Percentiles rank a stretch among this genome's conserved stretches.
These are phyloP conservation scores for Penicillium vulpinum DNA, from an alignment of 2,329 filamentous ascomycete genomes.

Conservation along the genomic window DNA sequence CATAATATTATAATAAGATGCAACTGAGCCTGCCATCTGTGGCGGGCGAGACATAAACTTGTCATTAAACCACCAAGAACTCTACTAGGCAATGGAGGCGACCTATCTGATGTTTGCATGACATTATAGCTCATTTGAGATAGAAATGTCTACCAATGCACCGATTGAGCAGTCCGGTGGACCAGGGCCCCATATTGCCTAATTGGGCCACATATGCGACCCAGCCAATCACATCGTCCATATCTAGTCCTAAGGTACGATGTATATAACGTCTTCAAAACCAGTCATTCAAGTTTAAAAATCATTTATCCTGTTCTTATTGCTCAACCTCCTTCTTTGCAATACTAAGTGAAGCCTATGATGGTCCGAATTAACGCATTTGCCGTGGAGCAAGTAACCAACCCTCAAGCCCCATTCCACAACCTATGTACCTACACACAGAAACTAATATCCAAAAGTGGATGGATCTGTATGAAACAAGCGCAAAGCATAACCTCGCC, in stretches of 20 bases:
- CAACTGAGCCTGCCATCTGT: background rate
- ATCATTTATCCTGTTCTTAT: background rate
- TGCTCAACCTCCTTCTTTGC: background rate
- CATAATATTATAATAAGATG: background rate
- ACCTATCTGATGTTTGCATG: background rate
- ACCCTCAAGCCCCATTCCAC: background rate
- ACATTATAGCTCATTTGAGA: background rate
- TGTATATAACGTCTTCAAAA: constrained; percentile 2
- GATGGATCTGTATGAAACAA: constrained; percentile 57
- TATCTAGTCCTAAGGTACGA: background rate
- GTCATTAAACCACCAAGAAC: background rate
- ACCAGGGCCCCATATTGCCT: constrained; percentile 1
- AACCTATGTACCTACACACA: background rate
- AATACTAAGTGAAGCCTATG: background rate
- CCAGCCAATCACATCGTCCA: constrained; percentile 14
- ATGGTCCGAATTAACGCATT: constrained; percentile 25
- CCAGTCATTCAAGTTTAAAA: background rate
- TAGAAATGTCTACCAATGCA: background rate
- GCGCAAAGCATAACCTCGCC: constrained; percentile 66
- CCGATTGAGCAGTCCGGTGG: background rate
- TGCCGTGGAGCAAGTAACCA: constrained; percentile 21
- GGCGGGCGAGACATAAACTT: background rate
- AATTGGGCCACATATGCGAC: constrained; percentile 18
- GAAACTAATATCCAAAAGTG: constrained; percentile 43
- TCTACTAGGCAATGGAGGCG: background rate